Conservation (phyloP, 2,329 filamentous ascomycete species). For the Penicillium sp. region DNA sequence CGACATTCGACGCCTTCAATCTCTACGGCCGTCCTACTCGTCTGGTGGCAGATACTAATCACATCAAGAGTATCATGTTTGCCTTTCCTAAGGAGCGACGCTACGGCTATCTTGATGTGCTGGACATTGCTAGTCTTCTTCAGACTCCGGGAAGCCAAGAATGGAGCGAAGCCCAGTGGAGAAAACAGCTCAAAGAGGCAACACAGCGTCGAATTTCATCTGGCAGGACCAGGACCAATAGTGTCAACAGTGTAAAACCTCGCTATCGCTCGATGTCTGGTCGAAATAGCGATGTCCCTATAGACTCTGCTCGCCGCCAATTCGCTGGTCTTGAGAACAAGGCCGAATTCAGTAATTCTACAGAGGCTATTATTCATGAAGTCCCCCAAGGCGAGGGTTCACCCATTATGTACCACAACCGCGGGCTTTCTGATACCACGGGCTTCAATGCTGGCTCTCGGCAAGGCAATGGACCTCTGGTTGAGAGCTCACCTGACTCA, state of each 20-base stretch:
- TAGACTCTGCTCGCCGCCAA: constrained; percentile 25
- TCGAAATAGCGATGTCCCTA: constrained; percentile 37
- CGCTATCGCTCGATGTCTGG: constrained; percentile 38
- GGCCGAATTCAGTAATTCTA: constrained; percentile 35
- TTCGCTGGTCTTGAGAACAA: constrained; percentile 18
- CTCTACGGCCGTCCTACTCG: constrained; percentile 87
- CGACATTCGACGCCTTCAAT: constrained; percentile 87
- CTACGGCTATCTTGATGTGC: constrained; percentile 85
- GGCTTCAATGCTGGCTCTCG: constrained; percentile 21
- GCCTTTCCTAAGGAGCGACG: constrained; percentile 86
- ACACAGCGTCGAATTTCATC: constrained; percentile 57
- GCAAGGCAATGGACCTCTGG: constrained; percentile 12
- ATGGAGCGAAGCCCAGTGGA: constrained; percentile 89
- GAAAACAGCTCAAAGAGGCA: constrained; percentile 80
- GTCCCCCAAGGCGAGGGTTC: constrained; percentile 22
- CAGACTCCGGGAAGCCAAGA: constrained; percentile 69
- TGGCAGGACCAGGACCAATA: constrained; percentile 46
- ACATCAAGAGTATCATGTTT: constrained; percentile 92
- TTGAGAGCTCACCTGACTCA: constrained; percentile 36
- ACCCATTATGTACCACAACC: constrained; percentile 26
- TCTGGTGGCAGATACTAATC: constrained; percentile 81
- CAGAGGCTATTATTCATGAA: constrained; percentile 36
- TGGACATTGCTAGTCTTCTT: constrained; percentile 80
- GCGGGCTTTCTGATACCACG: constrained; percentile 34
- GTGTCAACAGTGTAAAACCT: constrained; percentile 56